Evolutionary conservation across 1,284 basidiomycete genomes (phyloP), one percentile per base, ranked within the genome.

Genomic region (Bondarzewia mesenterica): DNA sequence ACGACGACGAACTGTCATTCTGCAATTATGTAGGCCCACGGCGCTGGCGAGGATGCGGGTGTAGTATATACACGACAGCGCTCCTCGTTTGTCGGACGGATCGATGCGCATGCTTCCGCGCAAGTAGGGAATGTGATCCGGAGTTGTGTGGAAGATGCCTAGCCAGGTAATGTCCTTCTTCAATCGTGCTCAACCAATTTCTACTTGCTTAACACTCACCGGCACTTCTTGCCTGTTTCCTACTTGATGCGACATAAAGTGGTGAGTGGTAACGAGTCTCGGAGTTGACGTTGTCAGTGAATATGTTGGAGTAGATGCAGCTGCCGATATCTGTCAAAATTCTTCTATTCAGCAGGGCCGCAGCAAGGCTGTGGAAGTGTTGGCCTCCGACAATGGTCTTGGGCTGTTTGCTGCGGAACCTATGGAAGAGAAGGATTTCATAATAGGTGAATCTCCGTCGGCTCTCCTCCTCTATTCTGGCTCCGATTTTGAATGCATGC

Each of bases 371-470:
- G 58, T 71, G 16, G 66, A 71, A 52, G 70, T 80, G 27, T 69
- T 63, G 32, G 53, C 58, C 50, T 70, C 70, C 44, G 35, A 49
- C 47, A 71, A 60, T 59, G 80, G 81, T 4, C 56, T 76, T 5
- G 81, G 81, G n/a, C 67, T 78, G 3, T 80, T 74, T 60, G 57
- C 77, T 8, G 42, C 43, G 1, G 70, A 80, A 53, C 46, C 57
- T 7, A 73, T 67, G 12, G 50, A 53, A 5, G 42, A 58, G 32
- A 63, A 61, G 3, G 71, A 76, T 7, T 65, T 79, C 12, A 69
- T 85, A 47, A 64, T 70, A 35, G 77, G 82, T 79, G 46, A 48
- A 65, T 45, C 27, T 27, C 41, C 29, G 15, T 35, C 27, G 14
- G 2, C n/a, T n/a, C 42, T 20, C 4, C 22, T 22, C 29, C 20